Evolutionary conservation across 148 eudicot genomes (phyloP).

Genomic region (Polygonum maritimum): DNA sequence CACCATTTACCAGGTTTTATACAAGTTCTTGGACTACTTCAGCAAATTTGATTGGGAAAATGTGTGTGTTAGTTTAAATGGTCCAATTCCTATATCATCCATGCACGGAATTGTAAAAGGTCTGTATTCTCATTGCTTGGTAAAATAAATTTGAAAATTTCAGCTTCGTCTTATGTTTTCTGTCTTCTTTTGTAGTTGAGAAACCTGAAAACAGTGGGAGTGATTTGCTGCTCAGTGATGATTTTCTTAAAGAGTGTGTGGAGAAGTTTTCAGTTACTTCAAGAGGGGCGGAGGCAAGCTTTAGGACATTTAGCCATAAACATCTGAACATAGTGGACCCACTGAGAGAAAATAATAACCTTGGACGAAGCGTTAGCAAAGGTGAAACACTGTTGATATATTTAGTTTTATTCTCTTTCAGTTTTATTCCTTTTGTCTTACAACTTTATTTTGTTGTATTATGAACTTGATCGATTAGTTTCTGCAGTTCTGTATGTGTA

Average conservation of each 20-base stretch:
- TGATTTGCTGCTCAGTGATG: conserved; percentile 47
- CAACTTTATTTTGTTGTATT: neutral
- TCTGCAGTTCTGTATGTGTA: neutral
- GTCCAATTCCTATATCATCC: conserved; percentile 63
- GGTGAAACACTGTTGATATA: conserved; percentile 29
- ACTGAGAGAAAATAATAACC: conserved; percentile 76
- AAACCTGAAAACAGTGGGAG: conserved; percentile 48
- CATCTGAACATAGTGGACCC: conserved; percentile 94
- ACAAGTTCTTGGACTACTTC: conserved; percentile 85
- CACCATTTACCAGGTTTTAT: conserved; percentile 52
- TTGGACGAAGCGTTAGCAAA: conserved; percentile 93
- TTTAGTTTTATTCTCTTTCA: neutral
- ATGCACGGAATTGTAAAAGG: conserved; percentile 56
- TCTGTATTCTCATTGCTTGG: neutral
- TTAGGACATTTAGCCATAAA: conserved; percentile 40
- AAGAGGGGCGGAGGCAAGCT: conserved; percentile 36
- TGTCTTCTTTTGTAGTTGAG: conserved; percentile 41
- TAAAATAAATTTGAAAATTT: neutral
- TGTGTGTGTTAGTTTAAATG: conserved; percentile 61
- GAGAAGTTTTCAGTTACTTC: conserved; percentile 60
- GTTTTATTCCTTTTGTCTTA: neutral
- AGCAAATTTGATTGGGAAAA: conserved; percentile 94
- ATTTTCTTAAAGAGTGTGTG: conserved; percentile 53
- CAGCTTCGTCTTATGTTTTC: neutral
- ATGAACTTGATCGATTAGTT: neutral